A percentile compares a stretch with the other conserved stretches of the same genome.
Conservation (phyloP, 1,284 basidiomycete genomes). For the Cryptococcus deneoformans region DNA sequence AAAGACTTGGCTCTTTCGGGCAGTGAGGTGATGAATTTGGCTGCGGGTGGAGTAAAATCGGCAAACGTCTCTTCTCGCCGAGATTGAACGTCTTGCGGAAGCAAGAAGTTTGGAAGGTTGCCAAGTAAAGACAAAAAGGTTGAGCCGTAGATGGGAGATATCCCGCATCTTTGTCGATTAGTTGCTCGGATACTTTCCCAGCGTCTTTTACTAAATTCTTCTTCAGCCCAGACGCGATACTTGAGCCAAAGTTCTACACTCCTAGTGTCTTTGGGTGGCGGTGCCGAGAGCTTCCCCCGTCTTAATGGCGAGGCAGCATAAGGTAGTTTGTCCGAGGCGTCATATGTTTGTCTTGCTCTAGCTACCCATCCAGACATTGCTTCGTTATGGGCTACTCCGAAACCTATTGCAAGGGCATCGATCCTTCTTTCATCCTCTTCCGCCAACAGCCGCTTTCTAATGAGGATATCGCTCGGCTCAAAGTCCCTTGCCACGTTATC, state of each 20-base stretch:
- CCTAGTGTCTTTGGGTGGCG: constrained; percentile 61
- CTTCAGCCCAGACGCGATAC: constrained; percentile 60
- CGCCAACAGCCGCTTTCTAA: constrained; percentile 64
- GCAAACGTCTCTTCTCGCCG: constrained; percentile 27
- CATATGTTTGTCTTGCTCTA: constrained; percentile 59
- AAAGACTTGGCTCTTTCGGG: constrained; percentile 60
- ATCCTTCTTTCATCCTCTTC: constrained; percentile 58
- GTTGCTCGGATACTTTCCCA: constrained; percentile 71
- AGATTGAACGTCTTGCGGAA: constrained; percentile 58
- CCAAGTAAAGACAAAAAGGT: constrained; percentile 58
- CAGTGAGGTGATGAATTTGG: constrained; percentile 63
- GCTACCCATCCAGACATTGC: constrained; percentile 55
- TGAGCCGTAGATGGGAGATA: constrained; percentile 62
- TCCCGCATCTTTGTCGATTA: constrained; percentile 70
- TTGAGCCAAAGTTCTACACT: constrained; percentile 69
- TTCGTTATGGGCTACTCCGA: constrained; percentile 60
- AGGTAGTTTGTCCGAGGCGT: constrained; percentile 68
- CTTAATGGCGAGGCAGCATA: constrained; percentile 56
- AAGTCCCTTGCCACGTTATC: constrained; percentile 72
- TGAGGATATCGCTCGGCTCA: constrained; percentile 84
- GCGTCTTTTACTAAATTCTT: constrained; percentile 57
- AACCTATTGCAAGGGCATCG: constrained; percentile 63
- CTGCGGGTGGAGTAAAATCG: constrained; percentile 49
- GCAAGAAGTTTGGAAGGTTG: constrained; percentile 53
- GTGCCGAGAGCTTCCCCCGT: constrained; percentile 55